Conservation (phyloP, 2,329 filamentous ascomycete genomes). For the Neofusicoccum laricinum region DNA sequence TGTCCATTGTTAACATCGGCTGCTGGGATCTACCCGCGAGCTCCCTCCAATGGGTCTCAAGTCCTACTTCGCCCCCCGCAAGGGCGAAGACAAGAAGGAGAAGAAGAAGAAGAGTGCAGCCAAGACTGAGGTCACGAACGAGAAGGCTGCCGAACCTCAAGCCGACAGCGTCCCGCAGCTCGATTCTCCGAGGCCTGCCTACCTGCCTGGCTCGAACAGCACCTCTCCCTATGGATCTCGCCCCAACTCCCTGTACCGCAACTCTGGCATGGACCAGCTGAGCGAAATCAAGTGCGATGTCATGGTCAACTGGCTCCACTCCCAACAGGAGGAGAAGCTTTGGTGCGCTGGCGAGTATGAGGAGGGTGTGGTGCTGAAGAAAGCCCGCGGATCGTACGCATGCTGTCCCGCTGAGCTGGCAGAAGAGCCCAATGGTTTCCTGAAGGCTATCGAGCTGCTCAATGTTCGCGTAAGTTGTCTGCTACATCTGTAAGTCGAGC, state of each 20-base stretch:
- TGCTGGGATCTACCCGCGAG: not conserved
- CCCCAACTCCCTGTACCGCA: slow-evolving; percentile 35
- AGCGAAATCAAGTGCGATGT: slow-evolving; percentile 58
- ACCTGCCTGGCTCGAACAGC: not conserved
- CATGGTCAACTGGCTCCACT: slow-evolving; percentile 62
- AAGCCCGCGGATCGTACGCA: slow-evolving; percentile 48
- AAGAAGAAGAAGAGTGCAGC: slow-evolving; percentile 4
- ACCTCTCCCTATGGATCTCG: slow-evolving; percentile 16
- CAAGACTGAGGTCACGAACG: not conserved
- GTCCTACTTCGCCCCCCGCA: slow-evolving; percentile 11
- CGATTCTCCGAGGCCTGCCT: not conserved
- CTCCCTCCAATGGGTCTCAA: slow-evolving; percentile 5
- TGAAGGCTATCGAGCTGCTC: slow-evolving; percentile 47
- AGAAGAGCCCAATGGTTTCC: slow-evolving; percentile 48
- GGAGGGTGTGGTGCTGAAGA: slow-evolving; percentile 58
- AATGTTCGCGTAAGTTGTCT: slow-evolving; percentile 50
- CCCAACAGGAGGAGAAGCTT: slow-evolving; percentile 57
- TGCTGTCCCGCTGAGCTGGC: slow-evolving; percentile 50
- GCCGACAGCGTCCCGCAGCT: not conserved
- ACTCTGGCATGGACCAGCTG: slow-evolving; percentile 44
- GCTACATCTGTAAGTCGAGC: slow-evolving; percentile 21
- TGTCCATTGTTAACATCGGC: not conserved
- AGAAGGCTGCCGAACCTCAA: not conserved
- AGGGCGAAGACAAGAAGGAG: slow-evolving; percentile 8
- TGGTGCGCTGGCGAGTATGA: slow-evolving; percentile 49